Evolutionary conservation across 2,329 filamentous ascomycete genomes (phyloP).

Genomic region (Mycosphaerella arachidis): DNA sequence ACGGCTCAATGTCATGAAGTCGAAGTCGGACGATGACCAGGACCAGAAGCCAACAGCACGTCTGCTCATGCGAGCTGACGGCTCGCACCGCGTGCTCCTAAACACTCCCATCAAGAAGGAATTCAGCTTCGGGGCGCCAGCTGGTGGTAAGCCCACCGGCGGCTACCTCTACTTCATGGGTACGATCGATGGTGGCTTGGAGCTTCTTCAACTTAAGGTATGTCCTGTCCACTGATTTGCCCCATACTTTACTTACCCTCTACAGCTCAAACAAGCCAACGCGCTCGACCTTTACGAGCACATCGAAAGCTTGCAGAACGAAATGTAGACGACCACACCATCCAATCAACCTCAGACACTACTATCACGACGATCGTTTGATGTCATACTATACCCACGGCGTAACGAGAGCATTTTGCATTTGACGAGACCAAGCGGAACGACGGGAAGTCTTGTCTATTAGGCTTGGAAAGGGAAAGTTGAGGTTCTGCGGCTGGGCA

Average conservation of each 20-base stretch:
- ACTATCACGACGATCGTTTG: conserved; percentile 1
- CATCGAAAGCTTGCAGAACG: conserved; percentile 39
- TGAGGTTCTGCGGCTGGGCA: background rate
- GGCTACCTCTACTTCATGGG: conserved; percentile 65
- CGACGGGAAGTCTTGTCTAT: too few species aligned
- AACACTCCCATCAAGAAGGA: conserved; percentile 77
- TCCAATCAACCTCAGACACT: background rate
- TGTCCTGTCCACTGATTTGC: conserved; percentile 14
- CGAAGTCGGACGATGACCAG: conserved; percentile 46
- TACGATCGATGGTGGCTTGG: conserved; percentile 49
- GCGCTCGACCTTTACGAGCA: conserved; percentile 46
- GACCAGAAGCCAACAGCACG: conserved; percentile 56
- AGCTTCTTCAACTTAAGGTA: conserved; percentile 56
- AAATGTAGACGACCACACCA: conserved; percentile 29
- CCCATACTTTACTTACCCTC: conserved; percentile 9
- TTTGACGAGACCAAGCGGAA: background rate
- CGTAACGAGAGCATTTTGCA: conserved; percentile 1
- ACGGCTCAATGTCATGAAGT: conserved; percentile 69
- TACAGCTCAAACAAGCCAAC: conserved; percentile 40
- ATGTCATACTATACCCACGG: background rate
- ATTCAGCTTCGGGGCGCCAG: conserved; percentile 68
- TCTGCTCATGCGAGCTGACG: conserved; percentile 86
- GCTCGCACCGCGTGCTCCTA: conserved; percentile 78
- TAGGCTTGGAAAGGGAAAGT: background rate
- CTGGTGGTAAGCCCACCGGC: conserved; percentile 60